Base-by-base conservation (phyloP, 345 rosid genomes). In the Linum lewisii region DNA sequence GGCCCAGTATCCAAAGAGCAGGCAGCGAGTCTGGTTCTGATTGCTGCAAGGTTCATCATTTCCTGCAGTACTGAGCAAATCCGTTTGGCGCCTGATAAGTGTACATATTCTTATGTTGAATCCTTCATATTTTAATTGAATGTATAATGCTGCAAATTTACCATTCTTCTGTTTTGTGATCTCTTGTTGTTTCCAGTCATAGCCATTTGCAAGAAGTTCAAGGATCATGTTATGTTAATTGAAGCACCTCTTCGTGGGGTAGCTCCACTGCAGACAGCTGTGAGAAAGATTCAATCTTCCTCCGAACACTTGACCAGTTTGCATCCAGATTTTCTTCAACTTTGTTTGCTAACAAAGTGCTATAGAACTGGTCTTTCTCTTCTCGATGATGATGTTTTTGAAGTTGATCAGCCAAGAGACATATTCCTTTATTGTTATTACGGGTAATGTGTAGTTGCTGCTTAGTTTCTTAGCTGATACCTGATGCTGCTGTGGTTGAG, bases 281-380 rank as follows among this genome's bases (percentile, higher is more conserved):
- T 90, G 56, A 77, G 60, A 49, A 94, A 94, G 81, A 70, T 90
- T 70, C 96, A 77, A 72, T 63, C 73, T 20, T 83, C 97, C 44
- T 21, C 81, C 23, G 96, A 82, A 64, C 81, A 84, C 71, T 77
- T 94, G 86, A 94, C 90, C 65, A 24, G 85, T 19, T 77, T 93
- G 76, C 99, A 93, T 73, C 95, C 97, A 4, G 97, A 86, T 63
- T 71, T 80, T 78, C 97, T 93, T 78, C 90, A 80, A 51, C 83
- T 94, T 58, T 87, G 99, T 72, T 68, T 94, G 73, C 72, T 65
- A 75, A 69, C 97, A 0, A 87, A 84, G 73, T 76, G 75, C 69
- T 90, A 94, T 60, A 90, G 84, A 75, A 67, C 80, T 51, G 99
- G 94, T 51, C 73, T 85, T 66, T 81, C 95, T 23, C 51, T 89